Percentiles rank a stretch among this genome's conserved stretches.
phyloP scores from a whole-genome alignment of 192 early-diverging fungal genomes.

The Coemansia sp. region DNA sequence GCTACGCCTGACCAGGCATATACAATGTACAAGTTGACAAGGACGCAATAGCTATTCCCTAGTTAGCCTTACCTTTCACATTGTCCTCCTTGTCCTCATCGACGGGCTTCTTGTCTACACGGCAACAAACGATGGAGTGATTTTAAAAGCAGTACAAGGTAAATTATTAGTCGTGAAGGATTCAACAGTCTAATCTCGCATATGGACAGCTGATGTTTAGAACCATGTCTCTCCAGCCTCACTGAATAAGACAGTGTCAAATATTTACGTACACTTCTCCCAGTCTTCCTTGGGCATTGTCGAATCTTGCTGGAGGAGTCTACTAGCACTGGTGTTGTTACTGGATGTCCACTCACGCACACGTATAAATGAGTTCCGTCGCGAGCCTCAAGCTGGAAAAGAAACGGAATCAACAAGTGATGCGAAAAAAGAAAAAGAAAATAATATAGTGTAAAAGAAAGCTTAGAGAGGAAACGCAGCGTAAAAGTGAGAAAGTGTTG shows the following conservation, averaged over 20 bases:
- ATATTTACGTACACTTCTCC: slow-evolving; percentile 87
- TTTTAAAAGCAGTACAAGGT: background rate
- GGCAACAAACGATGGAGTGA: background rate
- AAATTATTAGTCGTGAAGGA: background rate
- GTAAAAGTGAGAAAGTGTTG: background rate
- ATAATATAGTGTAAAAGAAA: slow-evolving; percentile 11
- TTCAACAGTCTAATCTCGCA: background rate
- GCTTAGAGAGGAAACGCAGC: background rate
- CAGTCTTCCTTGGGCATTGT: slow-evolving; percentile 85
- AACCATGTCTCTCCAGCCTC: background rate
- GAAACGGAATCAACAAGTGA: background rate
- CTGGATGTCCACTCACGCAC: background rate
- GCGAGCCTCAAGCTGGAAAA: slow-evolving; percentile 8
- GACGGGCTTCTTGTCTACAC: slow-evolving; percentile 74
- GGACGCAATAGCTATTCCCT: background rate
- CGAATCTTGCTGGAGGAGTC: background rate
- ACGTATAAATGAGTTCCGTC: background rate
- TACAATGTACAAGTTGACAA: background rate
- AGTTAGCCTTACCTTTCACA: slow-evolving; percentile 67
- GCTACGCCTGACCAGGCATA: background rate
- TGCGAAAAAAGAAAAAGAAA: background rate
- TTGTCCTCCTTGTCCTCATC: slow-evolving; percentile 83
- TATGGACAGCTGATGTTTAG: background rate
- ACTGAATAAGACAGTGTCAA: background rate
- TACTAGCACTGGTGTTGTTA: background rate